Evolutionary conservation across 345 rosid species (phyloP).

Genomic region (Eucalyptus erythrocorys): DNA sequence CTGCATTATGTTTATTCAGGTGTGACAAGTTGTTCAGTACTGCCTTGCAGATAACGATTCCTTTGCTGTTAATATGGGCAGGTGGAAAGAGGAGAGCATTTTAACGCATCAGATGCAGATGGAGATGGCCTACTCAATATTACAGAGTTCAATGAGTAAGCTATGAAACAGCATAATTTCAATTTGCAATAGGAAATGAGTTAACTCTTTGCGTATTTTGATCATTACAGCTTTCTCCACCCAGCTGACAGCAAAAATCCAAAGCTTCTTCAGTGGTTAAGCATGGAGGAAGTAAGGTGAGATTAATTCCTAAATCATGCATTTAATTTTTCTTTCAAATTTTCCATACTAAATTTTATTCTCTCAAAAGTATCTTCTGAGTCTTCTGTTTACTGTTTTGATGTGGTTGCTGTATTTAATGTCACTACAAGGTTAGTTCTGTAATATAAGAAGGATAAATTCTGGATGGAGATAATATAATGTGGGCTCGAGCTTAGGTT

Average conservation of each 20-base stretch:
- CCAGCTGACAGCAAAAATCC: constrained; percentile 93
- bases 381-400: not conserved
- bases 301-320: not conserved
- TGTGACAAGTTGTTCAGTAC: not conserved
- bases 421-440: not conserved
- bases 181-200: not conserved
- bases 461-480: not conserved
- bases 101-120: constrained; percentile 88
- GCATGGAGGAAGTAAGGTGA: constrained; percentile 96
- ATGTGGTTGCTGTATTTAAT: not conserved
- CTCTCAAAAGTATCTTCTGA: not conserved
- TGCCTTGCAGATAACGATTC: constrained; percentile 36
- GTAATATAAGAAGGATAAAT: not conserved
- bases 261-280: constrained; percentile 68
- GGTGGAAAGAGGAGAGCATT: constrained; percentile 99
- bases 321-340: not conserved
- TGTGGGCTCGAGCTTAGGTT: not conserved
- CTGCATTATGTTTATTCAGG: not conserved
- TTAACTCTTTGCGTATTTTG: not conserved
- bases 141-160: constrained; percentile 96
- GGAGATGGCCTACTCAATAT: constrained; percentile 83
- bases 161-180: not conserved
- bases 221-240: constrained; percentile 66
- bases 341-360: not conserved
- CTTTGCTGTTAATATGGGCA: constrained; percentile 83